Conservation (phyloP, 1,284 basidiomycete genomes). For the Takashimella koratensis region DNA sequence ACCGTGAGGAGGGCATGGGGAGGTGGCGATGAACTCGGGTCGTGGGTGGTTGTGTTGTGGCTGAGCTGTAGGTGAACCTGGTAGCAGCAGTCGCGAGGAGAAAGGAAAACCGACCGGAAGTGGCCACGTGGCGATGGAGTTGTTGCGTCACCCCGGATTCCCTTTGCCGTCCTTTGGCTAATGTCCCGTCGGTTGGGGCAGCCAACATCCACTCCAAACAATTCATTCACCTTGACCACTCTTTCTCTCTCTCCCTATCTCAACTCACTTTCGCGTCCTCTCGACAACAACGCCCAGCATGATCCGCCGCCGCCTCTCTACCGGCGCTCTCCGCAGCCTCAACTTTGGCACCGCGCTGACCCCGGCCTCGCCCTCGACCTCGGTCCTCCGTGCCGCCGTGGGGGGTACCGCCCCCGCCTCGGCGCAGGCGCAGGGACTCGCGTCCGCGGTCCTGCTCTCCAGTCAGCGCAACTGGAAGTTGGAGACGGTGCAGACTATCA, state of each 20-base stretch:
- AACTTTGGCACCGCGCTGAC: conserved; percentile 7
- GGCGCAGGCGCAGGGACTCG: conserved; percentile 47
- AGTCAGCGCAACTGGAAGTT: conserved; percentile 59
- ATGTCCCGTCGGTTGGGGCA: not conserved
- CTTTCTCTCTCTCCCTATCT: not conserved
- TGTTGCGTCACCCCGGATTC: too few relatives aligned
- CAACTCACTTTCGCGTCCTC: too few relatives aligned
- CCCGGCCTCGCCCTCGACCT: conserved; percentile 14
- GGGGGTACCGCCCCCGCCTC: conserved; percentile 9
- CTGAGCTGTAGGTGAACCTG: not conserved
- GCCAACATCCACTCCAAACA: not conserved
- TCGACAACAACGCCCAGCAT: conserved; percentile 22
- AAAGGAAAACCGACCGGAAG: not conserved
- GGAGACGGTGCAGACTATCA: conserved; percentile 59
- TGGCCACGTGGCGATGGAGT: not conserved
- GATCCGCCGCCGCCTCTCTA: conserved; percentile 43
- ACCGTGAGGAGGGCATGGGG: not conserved
- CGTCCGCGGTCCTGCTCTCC: conserved; percentile 64
- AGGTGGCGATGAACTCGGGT: too few relatives aligned
- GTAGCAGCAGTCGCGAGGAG: not conserved
- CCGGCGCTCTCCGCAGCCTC: conserved; percentile 33
- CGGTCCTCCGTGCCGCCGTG: conserved; percentile 6
- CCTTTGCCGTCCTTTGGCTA: not conserved
- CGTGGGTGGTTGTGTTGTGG: too few relatives aligned
- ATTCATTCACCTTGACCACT: too few relatives aligned